Evolutionary conservation across 345 rosid genomes (phyloP), one percentile per base, ranked within the genome.

Genomic region (Reutealis trisperma): DNA sequence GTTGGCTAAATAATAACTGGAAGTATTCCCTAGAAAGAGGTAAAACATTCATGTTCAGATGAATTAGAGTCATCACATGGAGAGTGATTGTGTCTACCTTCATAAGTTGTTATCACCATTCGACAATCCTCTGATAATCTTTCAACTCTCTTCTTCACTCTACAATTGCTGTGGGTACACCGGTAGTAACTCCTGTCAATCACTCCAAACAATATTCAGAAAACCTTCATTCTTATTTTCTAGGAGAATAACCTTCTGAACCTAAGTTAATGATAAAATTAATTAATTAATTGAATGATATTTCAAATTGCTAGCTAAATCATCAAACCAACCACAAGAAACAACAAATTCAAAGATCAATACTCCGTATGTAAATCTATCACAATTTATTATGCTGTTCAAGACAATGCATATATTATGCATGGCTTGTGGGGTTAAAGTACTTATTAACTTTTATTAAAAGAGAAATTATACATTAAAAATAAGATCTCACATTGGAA

Each of bases 71-170:
- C 99, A 76, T 93, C 94, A 60, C 88, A 90, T 5, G 97, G 98
- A 74, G 91, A 80, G 88, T 94, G 99, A 73, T 87, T 93, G 85
- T 95, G 99, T 83, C 99, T 89, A 63, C 99, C 99, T 90, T 95
- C 99, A 30, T 95, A 95, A 42, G 99, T 95, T 18, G 99, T 95
- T 66, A 95, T 95, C 75, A 95, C 99, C 99, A 95, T 95, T 77
- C 99, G 87, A 79, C 97, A 90, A 67, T 95, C 99, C 76, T 95
- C 98, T 8, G 98, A 95, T 34, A 95, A 81, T 71, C 99, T 64
- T 79, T 95, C 99, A 12, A 95, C 97, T 81, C 98, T 95, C 89
- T 95, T 95, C 91, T 95, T 95, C 85, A 95, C 98, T 73, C 94
- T 83, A 80, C 99, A 95, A 74, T 89, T 95, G 67, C 63, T 93